These are phyloP conservation scores for Aphanomyces cochlioides DNA, from an alignment of 352 stramenopile genomes.

Conservation along the genomic window DNA sequence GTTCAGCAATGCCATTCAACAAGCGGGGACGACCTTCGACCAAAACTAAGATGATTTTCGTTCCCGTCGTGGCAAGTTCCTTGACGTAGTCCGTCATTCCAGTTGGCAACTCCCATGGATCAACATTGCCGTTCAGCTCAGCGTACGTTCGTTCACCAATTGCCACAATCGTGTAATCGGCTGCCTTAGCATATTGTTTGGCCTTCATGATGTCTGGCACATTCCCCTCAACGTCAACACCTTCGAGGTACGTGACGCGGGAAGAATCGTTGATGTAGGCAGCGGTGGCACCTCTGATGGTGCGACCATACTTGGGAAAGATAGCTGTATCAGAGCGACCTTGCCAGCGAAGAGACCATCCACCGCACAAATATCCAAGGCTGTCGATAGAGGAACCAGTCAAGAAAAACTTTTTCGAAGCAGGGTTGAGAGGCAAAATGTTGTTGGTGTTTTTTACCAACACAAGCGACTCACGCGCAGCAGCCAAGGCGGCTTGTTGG, in stretches of 20 bases:
- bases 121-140: conserved; percentile 82
- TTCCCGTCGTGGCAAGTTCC: conserved; percentile 53
- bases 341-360: conserved; percentile 86
- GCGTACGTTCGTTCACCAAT: conserved; percentile 77
- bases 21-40: conserved; percentile 72
- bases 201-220: conserved; percentile 52
- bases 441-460: conserved; percentile 73
- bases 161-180: conserved; percentile 63
- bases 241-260: conserved; percentile 30
- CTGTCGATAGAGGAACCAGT: conserved; percentile 62
- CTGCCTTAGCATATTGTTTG: conserved; percentile 43
- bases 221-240: conserved; percentile 49
- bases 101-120: conserved; percentile 56
- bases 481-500: conserved; percentile 51
- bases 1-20: conserved; percentile 48
- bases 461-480: conserved; percentile 77
- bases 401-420: conserved; percentile 42
- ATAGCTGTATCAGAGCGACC: conserved; percentile 60
- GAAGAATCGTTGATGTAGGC: conserved; percentile 29
- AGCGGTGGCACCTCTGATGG: conserved; percentile 52
- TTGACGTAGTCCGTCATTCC: conserved; percentile 73
- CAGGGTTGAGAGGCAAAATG: conserved; percentile 40
- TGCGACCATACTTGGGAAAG: conserved; percentile 60
- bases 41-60: conserved; percentile 75
- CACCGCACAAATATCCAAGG: conserved; percentile 63